phyloP scores from a whole-genome alignment of 2,329 filamentous ascomycete species.

The Verticillium isaacii region DNA sequence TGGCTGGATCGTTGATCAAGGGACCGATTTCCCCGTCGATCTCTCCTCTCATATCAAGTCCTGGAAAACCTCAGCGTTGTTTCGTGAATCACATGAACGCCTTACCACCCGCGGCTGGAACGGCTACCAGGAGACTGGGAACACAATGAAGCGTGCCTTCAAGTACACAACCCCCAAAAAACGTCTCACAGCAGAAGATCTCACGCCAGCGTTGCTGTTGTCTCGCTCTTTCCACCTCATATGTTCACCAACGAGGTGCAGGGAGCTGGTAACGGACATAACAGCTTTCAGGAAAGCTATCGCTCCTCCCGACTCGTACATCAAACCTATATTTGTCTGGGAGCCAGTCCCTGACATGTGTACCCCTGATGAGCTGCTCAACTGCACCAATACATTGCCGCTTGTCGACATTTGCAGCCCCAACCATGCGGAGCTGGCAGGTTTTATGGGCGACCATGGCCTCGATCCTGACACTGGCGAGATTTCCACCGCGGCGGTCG shows the following conservation, averaged over 20 bases:
- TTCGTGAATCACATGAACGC: constrained; percentile 61
- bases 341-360: constrained; percentile 92
- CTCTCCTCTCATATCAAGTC: constrained; percentile 60
- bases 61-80: constrained; percentile 71
- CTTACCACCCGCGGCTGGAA: constrained; percentile 92
- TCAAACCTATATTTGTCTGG: constrained; percentile 78
- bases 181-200: constrained; percentile 68
- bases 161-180: constrained; percentile 84
- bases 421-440: constrained; percentile 84
- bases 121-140: constrained; percentile 68
- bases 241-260: constrained; percentile 73
- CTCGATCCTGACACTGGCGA: constrained; percentile 50
- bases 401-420: constrained; percentile 65
- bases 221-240: constrained; percentile 83
- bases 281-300: constrained; percentile 47
- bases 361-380: constrained; percentile 61
- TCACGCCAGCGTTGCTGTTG: constrained; percentile 61
- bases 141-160: constrained; percentile 62
- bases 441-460: constrained; percentile 67
- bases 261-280: constrained; percentile 70
- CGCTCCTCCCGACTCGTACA: constrained; percentile 26
- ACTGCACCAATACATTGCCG: constrained; percentile 58
- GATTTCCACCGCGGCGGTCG: constrained; percentile 47
- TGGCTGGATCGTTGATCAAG: constrained; percentile 88
- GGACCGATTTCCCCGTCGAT: constrained; percentile 74